phyloP scores from a whole-genome alignment of 2,329 filamentous ascomycete genomes.

The Fusarium cyanostomum region DNA sequence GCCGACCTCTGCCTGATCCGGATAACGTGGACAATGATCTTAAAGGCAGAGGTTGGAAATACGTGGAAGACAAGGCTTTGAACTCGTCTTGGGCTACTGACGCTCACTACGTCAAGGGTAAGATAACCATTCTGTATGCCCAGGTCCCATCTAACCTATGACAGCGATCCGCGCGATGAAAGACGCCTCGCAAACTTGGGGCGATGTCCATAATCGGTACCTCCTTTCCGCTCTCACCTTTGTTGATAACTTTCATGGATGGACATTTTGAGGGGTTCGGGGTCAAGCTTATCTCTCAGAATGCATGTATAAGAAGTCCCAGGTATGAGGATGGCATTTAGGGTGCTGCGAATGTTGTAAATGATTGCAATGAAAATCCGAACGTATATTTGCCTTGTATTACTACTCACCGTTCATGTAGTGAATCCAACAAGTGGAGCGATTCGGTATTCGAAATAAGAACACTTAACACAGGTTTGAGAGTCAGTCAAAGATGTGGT shows the following conservation, averaged over 20 bases:
- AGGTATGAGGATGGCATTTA: conserved; percentile 7
- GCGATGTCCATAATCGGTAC: conserved; percentile 72
- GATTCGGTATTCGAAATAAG: too few species aligned
- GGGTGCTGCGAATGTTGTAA: conserved; percentile 3
- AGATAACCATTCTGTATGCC: conserved; percentile 31
- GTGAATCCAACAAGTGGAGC: neutral
- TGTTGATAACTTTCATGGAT: conserved; percentile 76
- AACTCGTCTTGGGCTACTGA: conserved; percentile 74
- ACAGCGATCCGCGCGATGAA: conserved; percentile 76
- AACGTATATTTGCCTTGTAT: conserved; percentile 3
- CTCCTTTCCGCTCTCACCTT: conserved; percentile 76
- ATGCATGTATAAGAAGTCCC: neutral
- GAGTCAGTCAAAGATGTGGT: neutral
- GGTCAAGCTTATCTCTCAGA: neutral
- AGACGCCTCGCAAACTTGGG: conserved; percentile 79
- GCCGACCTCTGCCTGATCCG: conserved; percentile 76
- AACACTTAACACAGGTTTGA: neutral
- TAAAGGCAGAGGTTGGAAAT: conserved; percentile 77
- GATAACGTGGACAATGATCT: conserved; percentile 68
- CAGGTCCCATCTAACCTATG: conserved; percentile 3
- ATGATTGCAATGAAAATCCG: neutral
- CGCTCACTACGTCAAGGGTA: conserved; percentile 86
- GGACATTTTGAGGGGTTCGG: conserved; percentile 55
- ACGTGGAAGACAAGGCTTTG: conserved; percentile 76
- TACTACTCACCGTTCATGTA: neutral